Evolutionary conservation across 176 grass and related monocot genomes (phyloP).

Genomic region (Carex scoparia): DNA sequence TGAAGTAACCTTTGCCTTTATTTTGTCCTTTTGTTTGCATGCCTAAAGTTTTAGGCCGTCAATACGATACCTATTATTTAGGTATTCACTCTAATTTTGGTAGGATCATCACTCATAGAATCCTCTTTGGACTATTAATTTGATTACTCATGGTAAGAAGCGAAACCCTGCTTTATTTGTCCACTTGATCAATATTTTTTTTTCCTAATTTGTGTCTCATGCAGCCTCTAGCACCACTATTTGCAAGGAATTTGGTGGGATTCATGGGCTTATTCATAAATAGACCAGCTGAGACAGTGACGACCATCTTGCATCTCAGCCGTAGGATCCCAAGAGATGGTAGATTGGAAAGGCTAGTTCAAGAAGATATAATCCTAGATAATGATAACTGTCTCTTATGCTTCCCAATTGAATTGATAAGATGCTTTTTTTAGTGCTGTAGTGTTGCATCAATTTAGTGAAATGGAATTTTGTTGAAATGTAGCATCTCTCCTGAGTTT

Average conservation of each 20-base stretch:
- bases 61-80: background rate
- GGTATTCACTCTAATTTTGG: background rate
- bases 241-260: constrained; percentile 21
- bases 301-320: constrained; percentile 2
- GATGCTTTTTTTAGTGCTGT: constrained; percentile 12
- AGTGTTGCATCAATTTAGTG: background rate
- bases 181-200: background rate
- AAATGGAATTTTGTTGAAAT: background rate
- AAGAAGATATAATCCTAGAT: constrained; percentile 2
- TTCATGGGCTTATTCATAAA: background rate
- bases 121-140: background rate
- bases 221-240: constrained; percentile 17
- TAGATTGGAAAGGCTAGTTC: background rate
- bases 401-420: constrained; percentile 8
- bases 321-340: constrained; percentile 11
- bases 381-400: constrained; percentile 9
- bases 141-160: constrained; percentile 3
- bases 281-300: constrained; percentile 6
- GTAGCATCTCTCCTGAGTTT: background rate
- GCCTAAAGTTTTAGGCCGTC: background rate
- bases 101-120: background rate
- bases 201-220: constrained; percentile 1
- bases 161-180: background rate
- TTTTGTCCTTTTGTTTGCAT: background rate
- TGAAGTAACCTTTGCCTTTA: constrained; percentile 8